These are phyloP conservation scores for Dothistroma septosporum DNA, from an alignment of 2,329 filamentous ascomycete genomes.

Conservation along the genomic window DNA sequence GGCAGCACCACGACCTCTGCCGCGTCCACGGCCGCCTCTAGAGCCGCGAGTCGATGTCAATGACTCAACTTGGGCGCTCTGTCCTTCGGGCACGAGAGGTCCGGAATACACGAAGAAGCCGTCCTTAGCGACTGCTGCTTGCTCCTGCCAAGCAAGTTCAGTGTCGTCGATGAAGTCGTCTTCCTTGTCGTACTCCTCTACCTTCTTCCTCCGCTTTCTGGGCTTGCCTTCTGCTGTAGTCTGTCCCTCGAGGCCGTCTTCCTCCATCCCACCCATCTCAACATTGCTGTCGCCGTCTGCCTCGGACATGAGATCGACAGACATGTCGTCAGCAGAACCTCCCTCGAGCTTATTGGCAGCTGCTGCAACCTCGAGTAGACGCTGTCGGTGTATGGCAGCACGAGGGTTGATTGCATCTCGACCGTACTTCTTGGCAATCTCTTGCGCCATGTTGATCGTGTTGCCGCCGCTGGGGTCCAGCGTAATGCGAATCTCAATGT, in stretches of 20 bases:
- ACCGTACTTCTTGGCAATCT: slow-evolving; percentile 90
- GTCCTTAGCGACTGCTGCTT: slow-evolving; percentile 88
- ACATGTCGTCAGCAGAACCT: slow-evolving; percentile 75
- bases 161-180: slow-evolving; percentile 80
- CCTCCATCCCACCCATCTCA: slow-evolving; percentile 71
- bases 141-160: slow-evolving; percentile 90
- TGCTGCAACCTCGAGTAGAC: slow-evolving; percentile 80
- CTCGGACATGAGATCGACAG: slow-evolving; percentile 63
- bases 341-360: slow-evolving; percentile 82
- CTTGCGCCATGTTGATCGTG: slow-evolving; percentile 89
- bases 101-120: slow-evolving; percentile 98
- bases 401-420: slow-evolving; percentile 92
- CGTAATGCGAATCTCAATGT: slow-evolving; percentile 83
- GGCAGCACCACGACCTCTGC: slow-evolving; percentile 47
- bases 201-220: slow-evolving; percentile 70
- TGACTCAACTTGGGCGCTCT: slow-evolving; percentile 49
- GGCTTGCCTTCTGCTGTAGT: slow-evolving; percentile 67
- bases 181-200: slow-evolving; percentile 63
- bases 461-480: slow-evolving; percentile 80
- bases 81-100: slow-evolving; percentile 78
- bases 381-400: slow-evolving; percentile 80
- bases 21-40: slow-evolving; percentile 23
- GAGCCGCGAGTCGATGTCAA: slow-evolving; percentile 20
- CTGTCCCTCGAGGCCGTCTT: slow-evolving; percentile 51
- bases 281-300: slow-evolving; percentile 73